Evolutionary conservation across 1,284 basidiomycete genomes (phyloP).

Genomic region (Xanthoconium separans): DNA sequence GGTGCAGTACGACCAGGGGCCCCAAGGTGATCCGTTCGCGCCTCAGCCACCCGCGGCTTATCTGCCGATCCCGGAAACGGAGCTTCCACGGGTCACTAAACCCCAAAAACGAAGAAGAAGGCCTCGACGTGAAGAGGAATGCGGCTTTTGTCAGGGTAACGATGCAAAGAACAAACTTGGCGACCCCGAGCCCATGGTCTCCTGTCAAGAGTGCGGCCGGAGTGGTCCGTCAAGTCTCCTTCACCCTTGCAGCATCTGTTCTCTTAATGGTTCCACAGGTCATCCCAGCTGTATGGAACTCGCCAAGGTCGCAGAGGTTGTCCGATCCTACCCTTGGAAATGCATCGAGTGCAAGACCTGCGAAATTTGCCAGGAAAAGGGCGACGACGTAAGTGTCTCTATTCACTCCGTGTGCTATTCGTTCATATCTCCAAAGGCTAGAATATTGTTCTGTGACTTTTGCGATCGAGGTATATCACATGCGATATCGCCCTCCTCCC

Average conservation of each 20-base stretch:
- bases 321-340: slow-evolving; percentile 79
- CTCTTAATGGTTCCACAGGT: slow-evolving; percentile 41
- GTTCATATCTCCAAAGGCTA: slow-evolving; percentile 49
- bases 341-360: slow-evolving; percentile 95
- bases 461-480: slow-evolving; percentile 79
- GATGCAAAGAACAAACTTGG: slow-evolving; percentile 56
- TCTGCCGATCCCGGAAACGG: slow-evolving; percentile 43
- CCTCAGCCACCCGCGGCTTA: slow-evolving; percentile 54
- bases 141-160: slow-evolving; percentile 66
- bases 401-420: slow-evolving; percentile 9
- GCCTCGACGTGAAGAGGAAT: slow-evolving; percentile 55
- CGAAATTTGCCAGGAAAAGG: slow-evolving; percentile 84
- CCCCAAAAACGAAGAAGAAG: slow-evolving; percentile 53
- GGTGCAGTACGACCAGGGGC: slow-evolving; percentile 62
- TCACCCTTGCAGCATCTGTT: slow-evolving; percentile 27
- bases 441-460: slow-evolving; percentile 89
- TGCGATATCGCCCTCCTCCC: not conserved
- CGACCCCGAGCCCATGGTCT: slow-evolving; percentile 62
- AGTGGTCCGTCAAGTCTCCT: slow-evolving; percentile 43
- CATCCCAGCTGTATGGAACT: slow-evolving; percentile 79
- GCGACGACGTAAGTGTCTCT: slow-evolving; percentile 76
- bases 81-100: slow-evolving; percentile 37
- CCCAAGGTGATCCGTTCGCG: slow-evolving; percentile 79
- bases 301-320: slow-evolving; percentile 47
- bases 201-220: slow-evolving; percentile 67